Evolutionary conservation across 306 rosid species (phyloP), one percentile per base, ranked within the genome.

Genomic region (Chamaecrista fasciculata): DNA sequence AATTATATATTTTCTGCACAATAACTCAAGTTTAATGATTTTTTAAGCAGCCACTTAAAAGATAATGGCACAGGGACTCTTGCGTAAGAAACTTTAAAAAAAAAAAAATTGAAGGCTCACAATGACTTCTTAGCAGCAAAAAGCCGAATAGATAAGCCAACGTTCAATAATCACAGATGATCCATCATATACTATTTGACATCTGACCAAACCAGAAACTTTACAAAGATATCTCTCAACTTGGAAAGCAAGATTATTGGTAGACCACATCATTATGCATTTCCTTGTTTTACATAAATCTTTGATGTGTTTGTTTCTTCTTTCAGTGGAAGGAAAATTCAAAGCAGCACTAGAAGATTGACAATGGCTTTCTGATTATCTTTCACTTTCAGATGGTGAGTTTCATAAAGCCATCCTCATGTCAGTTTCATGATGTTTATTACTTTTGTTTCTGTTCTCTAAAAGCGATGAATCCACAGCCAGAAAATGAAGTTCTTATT

Each of bases 161-260:
- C 78, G 61, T 37, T 66, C 69, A 62, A 29, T 57, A 55, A 69
- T 76, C 66, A 37, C 75, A 60, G 43, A 60, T 62, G 69, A 57
- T 73, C 68, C 75, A 69, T 37, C 33, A 65, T 59, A 21, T 62
- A 19, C 60, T 76, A 44, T 62, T 29, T 68, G 75, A 74, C 47
- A 75, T 62, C 74, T 66, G 31, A 75, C 77, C 81, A 52, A 52
- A 73, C 66, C 44, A 15, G 60, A 75, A 62, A 72, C 69, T 56
- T 62, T 24, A 3, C 67, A 60, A 6, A 7, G 70, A 71, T 74
- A 44, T 71, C 29, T 71, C 29, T 53, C 47, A 60, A 11, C 39
- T 78, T 65, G 44, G 40, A 77, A 26, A 24, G 63, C 75, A 72
- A 43, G 34, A 34, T 62, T 7, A 40, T 48, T n/a, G 66, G 66